These are phyloP conservation scores for Echria macrotheca DNA, from an alignment of 495 filamentous ascomycete species.

Conservation along the genomic window DNA sequence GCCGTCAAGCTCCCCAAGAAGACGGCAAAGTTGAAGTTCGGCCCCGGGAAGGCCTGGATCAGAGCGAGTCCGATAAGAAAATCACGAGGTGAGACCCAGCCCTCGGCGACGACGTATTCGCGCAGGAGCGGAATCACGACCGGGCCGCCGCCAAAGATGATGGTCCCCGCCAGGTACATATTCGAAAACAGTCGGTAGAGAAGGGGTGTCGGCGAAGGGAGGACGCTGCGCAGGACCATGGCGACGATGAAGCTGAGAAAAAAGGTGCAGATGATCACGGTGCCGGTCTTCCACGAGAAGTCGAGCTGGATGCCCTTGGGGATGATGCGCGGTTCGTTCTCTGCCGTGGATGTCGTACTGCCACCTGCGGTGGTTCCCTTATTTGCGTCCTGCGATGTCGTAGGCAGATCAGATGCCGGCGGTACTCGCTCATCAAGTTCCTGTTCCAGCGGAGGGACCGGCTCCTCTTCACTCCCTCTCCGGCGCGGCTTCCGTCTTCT, in stretches of 20 bases:
- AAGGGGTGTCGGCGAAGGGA: conserved; percentile 39
- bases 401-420: conserved; percentile 12
- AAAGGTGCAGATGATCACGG: conserved; percentile 47
- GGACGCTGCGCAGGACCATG: conserved; percentile 50
- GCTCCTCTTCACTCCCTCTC: conserved; percentile 4
- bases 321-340: conserved; percentile 36
- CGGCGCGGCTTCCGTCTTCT: neutral
- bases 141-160: conserved; percentile 83
- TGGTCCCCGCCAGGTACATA: conserved; percentile 81
- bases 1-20: conserved; percentile 64
- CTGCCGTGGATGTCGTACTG: conserved; percentile 10
- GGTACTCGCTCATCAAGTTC: neutral
- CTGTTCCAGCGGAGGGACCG: neutral
- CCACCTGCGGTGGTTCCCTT: no score
- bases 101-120: conserved; percentile 71
- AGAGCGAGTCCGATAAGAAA: conserved; percentile 79
- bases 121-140: conserved; percentile 79
- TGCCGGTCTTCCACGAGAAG: conserved; percentile 44
- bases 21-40: conserved; percentile 86
- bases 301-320: conserved; percentile 33
- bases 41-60: conserved; percentile 78
- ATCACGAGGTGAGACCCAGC: conserved; percentile 73
- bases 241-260: conserved; percentile 57
- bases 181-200: conserved; percentile 66
- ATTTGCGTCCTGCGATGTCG: conserved; percentile 11